These are phyloP conservation scores for Phialemonium atrogriseum DNA, from an alignment of 2,329 filamentous ascomycete species.

Conservation along the genomic window DNA sequence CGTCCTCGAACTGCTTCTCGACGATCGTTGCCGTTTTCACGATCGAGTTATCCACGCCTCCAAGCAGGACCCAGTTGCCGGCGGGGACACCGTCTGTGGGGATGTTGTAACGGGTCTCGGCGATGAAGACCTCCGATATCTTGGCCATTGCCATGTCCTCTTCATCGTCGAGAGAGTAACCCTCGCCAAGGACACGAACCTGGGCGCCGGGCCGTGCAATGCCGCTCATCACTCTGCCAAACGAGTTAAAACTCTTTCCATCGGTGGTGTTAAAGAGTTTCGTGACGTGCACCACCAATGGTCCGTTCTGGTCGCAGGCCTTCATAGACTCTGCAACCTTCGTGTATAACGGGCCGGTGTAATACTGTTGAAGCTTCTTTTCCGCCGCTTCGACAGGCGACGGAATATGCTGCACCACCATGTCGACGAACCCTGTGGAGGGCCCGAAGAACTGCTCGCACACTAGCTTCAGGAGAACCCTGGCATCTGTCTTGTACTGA, in stretches of 20 bases:
- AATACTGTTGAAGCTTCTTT: constrained; percentile 74
- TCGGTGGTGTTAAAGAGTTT: constrained; percentile 89
- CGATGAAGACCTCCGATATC: constrained; percentile 80
- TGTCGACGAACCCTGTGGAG: constrained; percentile 86
- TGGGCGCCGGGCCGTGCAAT: constrained; percentile 74
- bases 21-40: constrained; percentile 95
- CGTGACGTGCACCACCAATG: constrained; percentile 82
- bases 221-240: constrained; percentile 88
- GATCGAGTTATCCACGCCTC: constrained; percentile 94
- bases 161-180: constrained; percentile 93
- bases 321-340: constrained; percentile 74
- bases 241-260: constrained; percentile 82
- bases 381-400: constrained; percentile 74
- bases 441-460: constrained; percentile 95
- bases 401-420: constrained; percentile 83
- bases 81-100: constrained; percentile 86
- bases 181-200: constrained; percentile 87
- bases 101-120: constrained; percentile 88
- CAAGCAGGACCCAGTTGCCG: constrained; percentile 86
- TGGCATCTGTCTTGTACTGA: constrained; percentile 84
- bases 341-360: constrained; percentile 81
- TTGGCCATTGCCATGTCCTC: constrained; percentile 92
- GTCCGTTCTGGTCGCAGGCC: constrained; percentile 79
- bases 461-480: constrained; percentile 77
- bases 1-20: constrained; percentile 67